Conservation (phyloP, 2,329 filamentous ascomycete genomes). For the Aspergillus quadrilineatus region DNA sequence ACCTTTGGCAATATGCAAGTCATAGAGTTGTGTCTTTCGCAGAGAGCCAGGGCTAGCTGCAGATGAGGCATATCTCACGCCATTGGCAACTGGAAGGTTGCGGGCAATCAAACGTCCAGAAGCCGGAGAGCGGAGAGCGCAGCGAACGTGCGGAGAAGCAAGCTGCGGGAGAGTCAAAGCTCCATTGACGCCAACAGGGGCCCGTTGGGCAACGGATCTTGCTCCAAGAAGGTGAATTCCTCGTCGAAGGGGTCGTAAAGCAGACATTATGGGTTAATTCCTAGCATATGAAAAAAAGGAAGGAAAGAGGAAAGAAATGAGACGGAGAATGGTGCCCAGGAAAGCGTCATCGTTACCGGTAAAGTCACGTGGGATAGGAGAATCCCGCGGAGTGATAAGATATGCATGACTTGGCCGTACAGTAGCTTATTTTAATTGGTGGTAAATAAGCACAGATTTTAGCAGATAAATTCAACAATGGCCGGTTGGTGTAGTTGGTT, state of each 20-base stretch:
- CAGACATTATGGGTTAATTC: conserved; percentile 26
- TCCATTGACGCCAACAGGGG: conserved; percentile 34
- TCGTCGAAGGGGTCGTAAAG: conserved; percentile 31
- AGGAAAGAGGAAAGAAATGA: conserved; percentile 11
- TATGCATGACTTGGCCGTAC: background rate
- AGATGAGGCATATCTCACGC: conserved; percentile 36
- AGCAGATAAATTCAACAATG: background rate
- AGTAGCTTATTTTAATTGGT: no score
- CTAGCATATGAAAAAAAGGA: conserved; percentile 17
- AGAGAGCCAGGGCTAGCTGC: conserved; percentile 25
- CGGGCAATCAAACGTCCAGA: conserved; percentile 14
- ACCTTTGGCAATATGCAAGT: conserved; percentile 72
- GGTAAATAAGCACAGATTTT: no score
- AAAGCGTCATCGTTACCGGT: conserved; percentile 25
- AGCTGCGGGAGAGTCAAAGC: conserved; percentile 30
- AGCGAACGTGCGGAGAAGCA: conserved; percentile 22
- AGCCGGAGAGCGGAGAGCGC: conserved; percentile 24
- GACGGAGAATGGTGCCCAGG: background rate
- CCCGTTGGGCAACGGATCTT: conserved; percentile 25
- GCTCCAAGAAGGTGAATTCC: conserved; percentile 31
- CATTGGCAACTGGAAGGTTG: conserved; percentile 15
- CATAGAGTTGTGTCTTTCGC: conserved; percentile 68
- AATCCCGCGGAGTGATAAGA: conserved; percentile 21
- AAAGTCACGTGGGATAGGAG: conserved; percentile 43
- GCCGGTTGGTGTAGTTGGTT: conserved; percentile 15